Evolutionary conservation across 1,284 basidiomycete genomes (phyloP).

Genomic region (Ustilago trichophora): DNA sequence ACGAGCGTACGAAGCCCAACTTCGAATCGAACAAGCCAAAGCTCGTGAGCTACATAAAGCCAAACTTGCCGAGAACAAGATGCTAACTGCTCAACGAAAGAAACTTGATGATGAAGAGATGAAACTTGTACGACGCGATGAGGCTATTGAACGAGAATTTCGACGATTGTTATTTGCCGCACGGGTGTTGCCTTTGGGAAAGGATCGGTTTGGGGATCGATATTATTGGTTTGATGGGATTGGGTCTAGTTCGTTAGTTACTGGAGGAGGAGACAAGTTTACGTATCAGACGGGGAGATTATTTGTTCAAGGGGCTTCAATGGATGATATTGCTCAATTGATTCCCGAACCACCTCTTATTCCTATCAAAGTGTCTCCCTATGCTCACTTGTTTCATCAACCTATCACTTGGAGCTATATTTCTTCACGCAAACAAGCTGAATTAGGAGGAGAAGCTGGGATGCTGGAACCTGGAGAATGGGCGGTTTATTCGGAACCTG

Average conservation of each 20-base stretch:
- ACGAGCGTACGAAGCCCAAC: constrained; percentile 48
- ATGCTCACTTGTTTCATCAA: constrained; percentile 63
- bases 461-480: constrained; percentile 81
- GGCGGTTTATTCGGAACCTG: constrained; percentile 85
- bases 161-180: constrained; percentile 82
- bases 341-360: constrained; percentile 5
- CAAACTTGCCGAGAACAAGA: constrained; percentile 53
- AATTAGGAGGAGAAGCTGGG: constrained; percentile 69
- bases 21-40: constrained; percentile 33
- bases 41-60: constrained; percentile 50
- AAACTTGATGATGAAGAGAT: constrained; percentile 77
- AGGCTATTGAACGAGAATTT: constrained; percentile 91
- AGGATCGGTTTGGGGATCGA: constrained; percentile 90
- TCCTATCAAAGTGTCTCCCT: constrained; percentile 1
- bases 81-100: constrained; percentile 49
- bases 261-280: constrained; percentile 64
- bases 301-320: constrained; percentile 87
- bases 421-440: constrained; percentile 45
- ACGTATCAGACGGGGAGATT: constrained; percentile 84
- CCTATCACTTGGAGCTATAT: constrained; percentile 13
- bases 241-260: constrained; percentile 79
- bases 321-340: constrained; percentile 68
- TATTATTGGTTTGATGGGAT: constrained; percentile 99
- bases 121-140: constrained; percentile 79
- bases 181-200: constrained; percentile 85